Evolutionary conservation across 2,329 filamentous ascomycete species (phyloP), one percentile per base, ranked within the genome.

Genomic region (Diaporthe citri): DNA sequence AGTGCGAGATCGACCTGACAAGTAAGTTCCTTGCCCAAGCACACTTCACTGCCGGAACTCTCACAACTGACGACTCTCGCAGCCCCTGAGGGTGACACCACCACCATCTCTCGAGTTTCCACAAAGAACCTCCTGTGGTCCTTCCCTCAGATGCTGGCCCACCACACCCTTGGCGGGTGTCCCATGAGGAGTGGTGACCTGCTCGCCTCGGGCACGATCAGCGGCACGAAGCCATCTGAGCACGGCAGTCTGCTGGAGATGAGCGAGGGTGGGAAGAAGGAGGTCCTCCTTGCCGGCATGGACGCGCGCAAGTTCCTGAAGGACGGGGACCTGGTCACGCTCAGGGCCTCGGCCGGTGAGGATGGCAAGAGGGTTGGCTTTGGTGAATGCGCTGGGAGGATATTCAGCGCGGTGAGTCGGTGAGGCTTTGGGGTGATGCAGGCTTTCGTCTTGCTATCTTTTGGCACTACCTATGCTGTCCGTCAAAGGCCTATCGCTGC

Each of bases 121-220:
- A 89, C 91, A 13, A 90, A 87, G 77, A 89, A 96, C 79, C 86
- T 96, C 15, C 87, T 96, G n/a, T 96, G 92, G 88, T 95, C 93
- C 0, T 96, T 96, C 84, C 90, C 93, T 6, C 94, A 96, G 82
- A 95, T 96, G 93, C 86, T 96, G 55, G 90, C 94, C 1, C 94
- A 96, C 81, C 94, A 96, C 81, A 91, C 92, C 1, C 88, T 94
- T 62, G 93, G 92, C 1, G 94, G 94, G 8, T 97, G 94, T 82
- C 91, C 92, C 4, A 88, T 97, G 87, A 89, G 91, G 62, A 89
- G 92, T 0, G 94, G 94, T 46, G 94, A 97, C 80, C 83, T 97
- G 71, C 85, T 97, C 8, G 94, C 94, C 2, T 94, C 93, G 2
- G 94, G 94, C 4, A 97, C 94, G 1, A 96, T 97, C 79, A 88